phyloP scores from a whole-genome alignment of 1,139 yeast species.

The Debaryomyces psychrophilus region DNA sequence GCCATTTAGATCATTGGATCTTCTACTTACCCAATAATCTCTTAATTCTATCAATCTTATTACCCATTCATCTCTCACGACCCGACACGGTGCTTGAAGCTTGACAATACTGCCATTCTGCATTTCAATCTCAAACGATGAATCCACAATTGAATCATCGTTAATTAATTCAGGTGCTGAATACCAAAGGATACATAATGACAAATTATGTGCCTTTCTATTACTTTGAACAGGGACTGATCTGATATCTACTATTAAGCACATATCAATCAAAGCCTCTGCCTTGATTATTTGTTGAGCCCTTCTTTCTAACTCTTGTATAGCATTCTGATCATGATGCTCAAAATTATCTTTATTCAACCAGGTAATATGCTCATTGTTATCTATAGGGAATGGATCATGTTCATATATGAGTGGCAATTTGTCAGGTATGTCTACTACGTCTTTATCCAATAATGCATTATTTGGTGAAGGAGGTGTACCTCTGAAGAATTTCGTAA shows the following conservation, averaged over 20 bases:
- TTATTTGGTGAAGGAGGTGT: conserved; percentile 62
- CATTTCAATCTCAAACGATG: conserved; percentile 57
- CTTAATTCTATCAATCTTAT: conserved; percentile 44
- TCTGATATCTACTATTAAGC: conserved; percentile 45
- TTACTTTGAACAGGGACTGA: conserved; percentile 31
- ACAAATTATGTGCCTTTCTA: conserved; percentile 34
- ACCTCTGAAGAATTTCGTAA: conserved; percentile 56
- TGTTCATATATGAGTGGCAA: conserved; percentile 47
- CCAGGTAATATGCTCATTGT: conserved; percentile 63
- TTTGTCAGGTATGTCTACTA: conserved; percentile 19
- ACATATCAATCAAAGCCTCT: conserved; percentile 62
- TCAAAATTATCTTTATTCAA: conserved; percentile 49
- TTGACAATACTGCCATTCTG: conserved; percentile 50
- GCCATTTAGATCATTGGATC: conserved; percentile 43
- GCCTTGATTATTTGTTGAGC: conserved; percentile 59
- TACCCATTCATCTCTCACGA: conserved; percentile 69
- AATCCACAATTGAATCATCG: conserved; percentile 39
- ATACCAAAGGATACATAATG: conserved; percentile 52
- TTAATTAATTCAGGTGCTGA: conserved; percentile 23
- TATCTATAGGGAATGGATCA: conserved; percentile 53
- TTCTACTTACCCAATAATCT: conserved; percentile 62
- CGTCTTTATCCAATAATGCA: conserved; percentile 25
- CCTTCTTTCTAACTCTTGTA: conserved; percentile 65
- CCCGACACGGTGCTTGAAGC: conserved; percentile 58
- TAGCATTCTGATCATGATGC: conserved; percentile 56